These are phyloP conservation scores for Calcarisporium arbuscula DNA, from an alignment of 2,329 filamentous ascomycete genomes.

Conservation along the genomic window DNA sequence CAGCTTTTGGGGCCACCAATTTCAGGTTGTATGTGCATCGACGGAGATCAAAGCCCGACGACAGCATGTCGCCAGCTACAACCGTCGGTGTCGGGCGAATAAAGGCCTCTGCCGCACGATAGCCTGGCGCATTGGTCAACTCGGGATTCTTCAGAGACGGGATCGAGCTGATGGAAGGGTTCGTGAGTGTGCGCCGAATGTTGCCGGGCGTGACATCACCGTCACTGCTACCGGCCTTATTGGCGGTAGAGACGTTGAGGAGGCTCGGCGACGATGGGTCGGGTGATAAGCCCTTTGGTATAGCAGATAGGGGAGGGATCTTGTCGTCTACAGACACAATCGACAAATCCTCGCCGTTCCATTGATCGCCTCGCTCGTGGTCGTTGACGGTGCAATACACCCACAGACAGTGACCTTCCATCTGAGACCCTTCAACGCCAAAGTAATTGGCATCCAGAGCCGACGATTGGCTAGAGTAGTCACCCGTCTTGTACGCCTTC, in stretches of 20 bases:
- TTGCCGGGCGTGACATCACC: slow-evolving; percentile 66
- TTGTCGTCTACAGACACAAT: slow-evolving; percentile 83
- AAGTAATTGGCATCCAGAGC: slow-evolving; percentile 97
- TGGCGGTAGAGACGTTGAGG: slow-evolving; percentile 14
- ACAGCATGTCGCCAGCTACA: slow-evolving; percentile 63
- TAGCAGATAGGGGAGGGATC: slow-evolving; percentile 44
- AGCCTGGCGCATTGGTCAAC: slow-evolving; percentile 61
- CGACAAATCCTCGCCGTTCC: slow-evolving; percentile 96
- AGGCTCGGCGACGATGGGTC: slow-evolving; percentile 41
- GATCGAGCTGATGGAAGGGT: slow-evolving; percentile 57
- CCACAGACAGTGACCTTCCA: slow-evolving; percentile 88
- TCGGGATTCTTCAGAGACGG: slow-evolving; percentile 47
- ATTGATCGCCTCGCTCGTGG: slow-evolving; percentile 84
- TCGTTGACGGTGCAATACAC: slow-evolving; percentile 77
- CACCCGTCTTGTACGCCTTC: slow-evolving; percentile 88
- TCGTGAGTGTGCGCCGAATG: slow-evolving; percentile 65
- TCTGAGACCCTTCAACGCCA: slow-evolving; percentile 74
- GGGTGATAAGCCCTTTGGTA: slow-evolving; percentile 34
- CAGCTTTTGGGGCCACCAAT: slow-evolving; percentile 54
- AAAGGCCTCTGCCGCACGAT: slow-evolving; percentile 87
- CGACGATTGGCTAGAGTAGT: slow-evolving; percentile 86
- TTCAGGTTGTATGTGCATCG: slow-evolving; percentile 71
- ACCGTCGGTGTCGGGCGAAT: slow-evolving; percentile 76
- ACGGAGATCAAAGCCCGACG: slow-evolving; percentile 76
- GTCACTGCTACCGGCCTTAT: slow-evolving; percentile 43